These are phyloP conservation scores for Pseudomassariella vexata DNA, from an alignment of 2,329 filamentous ascomycete species.

Conservation along the genomic window DNA sequence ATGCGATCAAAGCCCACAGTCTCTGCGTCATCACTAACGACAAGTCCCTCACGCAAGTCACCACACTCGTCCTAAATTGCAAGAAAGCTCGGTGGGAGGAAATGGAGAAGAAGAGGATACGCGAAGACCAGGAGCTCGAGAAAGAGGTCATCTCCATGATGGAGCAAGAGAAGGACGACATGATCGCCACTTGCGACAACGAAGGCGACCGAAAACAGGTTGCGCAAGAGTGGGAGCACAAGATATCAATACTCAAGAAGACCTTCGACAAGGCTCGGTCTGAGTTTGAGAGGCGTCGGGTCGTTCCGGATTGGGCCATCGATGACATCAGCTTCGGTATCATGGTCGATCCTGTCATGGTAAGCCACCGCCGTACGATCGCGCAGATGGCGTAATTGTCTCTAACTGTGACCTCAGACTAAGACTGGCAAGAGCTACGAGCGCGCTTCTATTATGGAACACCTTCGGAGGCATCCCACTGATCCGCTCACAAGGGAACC, in stretches of 20 bases:
- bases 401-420: constrained; percentile 41
- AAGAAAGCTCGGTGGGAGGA: constrained; percentile 85
- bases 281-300: constrained; percentile 39
- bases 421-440: constrained; percentile 90
- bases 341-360: constrained; percentile 65
- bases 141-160: constrained; percentile 51
- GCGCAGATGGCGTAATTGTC: too few relatives aligned
- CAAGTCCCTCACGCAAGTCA: constrained; percentile 65
- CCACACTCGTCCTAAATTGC: constrained; percentile 66
- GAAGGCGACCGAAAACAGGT: constrained; percentile 40
- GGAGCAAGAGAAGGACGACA: constrained; percentile 37
- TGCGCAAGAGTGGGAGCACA: constrained; percentile 38
- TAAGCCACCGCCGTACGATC: constrained; percentile 28
- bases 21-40: constrained; percentile 59
- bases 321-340: constrained; percentile 72
- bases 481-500: constrained; percentile 83
- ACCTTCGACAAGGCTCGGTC: constrained; percentile 48
- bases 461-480: constrained; percentile 66
- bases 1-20: constrained; percentile 67
- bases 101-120: constrained; percentile 55
- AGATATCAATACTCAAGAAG: constrained; percentile 35
- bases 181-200: constrained; percentile 17
- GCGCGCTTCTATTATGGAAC: constrained; percentile 76
- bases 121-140: constrained; percentile 53
- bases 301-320: constrained; percentile 70